A percentile compares a stretch with the other conserved stretches of the same genome.
Evolutionary conservation across 192 early-diverging fungal species (phyloP).

Genomic region (Diversispora epigaea): DNA sequence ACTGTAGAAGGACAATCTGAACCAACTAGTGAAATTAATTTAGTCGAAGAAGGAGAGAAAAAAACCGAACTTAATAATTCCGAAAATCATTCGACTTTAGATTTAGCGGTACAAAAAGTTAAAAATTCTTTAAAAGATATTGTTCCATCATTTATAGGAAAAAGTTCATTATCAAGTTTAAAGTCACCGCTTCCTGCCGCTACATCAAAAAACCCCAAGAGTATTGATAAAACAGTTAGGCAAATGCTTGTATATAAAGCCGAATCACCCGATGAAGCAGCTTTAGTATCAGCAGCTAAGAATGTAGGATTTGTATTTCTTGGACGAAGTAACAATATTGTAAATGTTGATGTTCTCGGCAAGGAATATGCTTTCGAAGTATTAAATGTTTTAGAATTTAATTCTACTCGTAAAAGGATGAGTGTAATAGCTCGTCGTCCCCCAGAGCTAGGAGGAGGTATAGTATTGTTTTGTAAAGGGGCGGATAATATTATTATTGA

Average conservation of each 20-base stretch:
- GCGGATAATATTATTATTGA: conserved; percentile 96
- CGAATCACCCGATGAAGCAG: conserved; percentile 83
- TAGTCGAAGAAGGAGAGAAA: conserved; percentile 44
- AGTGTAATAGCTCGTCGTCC: conserved; percentile 79
- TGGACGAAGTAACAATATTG: conserved; percentile 32
- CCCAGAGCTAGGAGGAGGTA: conserved; percentile 71
- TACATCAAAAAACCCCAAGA: conserved; percentile 18
- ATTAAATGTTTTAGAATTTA: conserved; percentile 89
- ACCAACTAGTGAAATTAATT: conserved; percentile 24
- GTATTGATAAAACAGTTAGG: conserved; percentile 39
- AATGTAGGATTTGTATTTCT: conserved; percentile 79
- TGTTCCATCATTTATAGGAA: background rate
- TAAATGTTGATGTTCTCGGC: conserved; percentile 73
- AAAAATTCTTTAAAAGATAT: conserved; percentile 37
- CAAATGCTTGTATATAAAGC: conserved; percentile 58
- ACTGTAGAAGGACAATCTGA: conserved; percentile 23
- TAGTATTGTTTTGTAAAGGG: conserved; percentile 89
- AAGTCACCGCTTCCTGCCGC: background rate
- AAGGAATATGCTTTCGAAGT: conserved; percentile 68
- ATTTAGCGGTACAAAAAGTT: conserved; percentile 36
- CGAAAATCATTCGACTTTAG: conserved; percentile 32
- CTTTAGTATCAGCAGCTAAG: conserved; percentile 75
- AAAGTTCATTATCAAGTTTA: conserved; percentile 5
- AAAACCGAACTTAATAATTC: background rate
- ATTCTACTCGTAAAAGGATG: conserved; percentile 96